A percentile compares a stretch with the other conserved stretches of the same genome.
phyloP scores from a whole-genome alignment of 768 basidiomycete genomes.

The Boletus insuetus region DNA sequence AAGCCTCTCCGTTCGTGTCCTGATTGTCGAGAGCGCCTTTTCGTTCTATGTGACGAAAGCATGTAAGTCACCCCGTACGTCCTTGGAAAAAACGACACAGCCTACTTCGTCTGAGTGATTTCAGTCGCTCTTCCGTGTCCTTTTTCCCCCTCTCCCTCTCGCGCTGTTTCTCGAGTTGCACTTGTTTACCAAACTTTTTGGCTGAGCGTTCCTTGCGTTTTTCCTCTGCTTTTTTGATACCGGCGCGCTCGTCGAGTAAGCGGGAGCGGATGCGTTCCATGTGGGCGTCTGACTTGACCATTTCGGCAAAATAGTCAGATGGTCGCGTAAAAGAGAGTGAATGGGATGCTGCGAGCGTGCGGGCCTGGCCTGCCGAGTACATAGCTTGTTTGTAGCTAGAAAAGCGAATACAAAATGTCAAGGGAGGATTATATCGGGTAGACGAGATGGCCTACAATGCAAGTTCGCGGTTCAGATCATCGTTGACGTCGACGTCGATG shows the following conservation, averaged over 20 bases:
- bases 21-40: slow-evolving; percentile 75
- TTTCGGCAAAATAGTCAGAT: slow-evolving; percentile 94
- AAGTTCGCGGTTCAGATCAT: slow-evolving; percentile 92
- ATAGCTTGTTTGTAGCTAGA: slow-evolving; percentile 94
- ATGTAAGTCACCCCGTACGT: not conserved
- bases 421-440: not conserved
- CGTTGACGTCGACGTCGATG: slow-evolving; percentile 74
- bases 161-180: slow-evolving; percentile 91
- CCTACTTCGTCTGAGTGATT: slow-evolving; percentile 86
- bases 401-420: not conserved
- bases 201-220: slow-evolving; percentile 89
- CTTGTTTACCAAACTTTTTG: slow-evolving; percentile 98
- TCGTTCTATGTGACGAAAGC: slow-evolving; percentile 53
- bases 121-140: slow-evolving; percentile 83
- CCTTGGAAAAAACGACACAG: not conserved
- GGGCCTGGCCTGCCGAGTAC: slow-evolving; percentile 74
- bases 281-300: slow-evolving; percentile 96
- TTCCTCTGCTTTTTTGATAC: slow-evolving; percentile 89
- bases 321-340: slow-evolving; percentile 89
- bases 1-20: slow-evolving; percentile 54
- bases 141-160: slow-evolving; percentile 89
- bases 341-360: slow-evolving; percentile 71
- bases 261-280: slow-evolving; percentile 96
- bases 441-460: slow-evolving; percentile 67
- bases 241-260: slow-evolving; percentile 82